Conservation (phyloP, 768 basidiomycete species). For the Mycena pura region DNA sequence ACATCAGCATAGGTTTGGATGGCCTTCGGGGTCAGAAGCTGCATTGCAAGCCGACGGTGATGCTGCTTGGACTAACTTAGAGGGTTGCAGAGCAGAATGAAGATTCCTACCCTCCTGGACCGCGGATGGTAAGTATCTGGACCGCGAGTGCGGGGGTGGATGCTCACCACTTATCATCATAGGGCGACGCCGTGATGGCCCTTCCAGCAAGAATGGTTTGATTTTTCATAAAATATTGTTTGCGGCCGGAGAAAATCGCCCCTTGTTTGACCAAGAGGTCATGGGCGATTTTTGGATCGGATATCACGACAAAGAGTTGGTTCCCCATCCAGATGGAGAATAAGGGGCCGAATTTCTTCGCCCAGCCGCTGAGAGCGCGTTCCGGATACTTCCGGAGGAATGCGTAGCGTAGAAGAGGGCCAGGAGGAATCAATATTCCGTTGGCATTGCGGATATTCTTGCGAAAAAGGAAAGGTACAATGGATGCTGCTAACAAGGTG, state of each 20-base stretch:
- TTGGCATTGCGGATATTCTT: background rate
- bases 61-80: background rate
- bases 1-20: slow-evolving; percentile 43
- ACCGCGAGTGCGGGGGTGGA: no score
- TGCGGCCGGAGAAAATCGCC: background rate
- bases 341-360: slow-evolving; percentile 24
- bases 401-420: slow-evolving; percentile 25
- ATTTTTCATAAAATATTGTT: background rate
- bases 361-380: slow-evolving; percentile 26
- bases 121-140: no score
- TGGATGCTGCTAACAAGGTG: no score
- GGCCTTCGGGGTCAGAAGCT: slow-evolving; percentile 29
- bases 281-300: no score
- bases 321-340: no score
- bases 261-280: background rate
- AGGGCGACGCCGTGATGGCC: background rate
- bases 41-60: background rate
- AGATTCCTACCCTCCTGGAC: background rate
- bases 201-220: background rate
- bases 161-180: background rate
- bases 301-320: no score
- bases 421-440: slow-evolving; percentile 14
- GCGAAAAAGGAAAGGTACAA: background rate
- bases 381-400: slow-evolving; percentile 31
- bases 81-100: background rate